Conservation (phyloP, 495 filamentous ascomycete species). For the Massariosphaeria phaeospora region DNA sequence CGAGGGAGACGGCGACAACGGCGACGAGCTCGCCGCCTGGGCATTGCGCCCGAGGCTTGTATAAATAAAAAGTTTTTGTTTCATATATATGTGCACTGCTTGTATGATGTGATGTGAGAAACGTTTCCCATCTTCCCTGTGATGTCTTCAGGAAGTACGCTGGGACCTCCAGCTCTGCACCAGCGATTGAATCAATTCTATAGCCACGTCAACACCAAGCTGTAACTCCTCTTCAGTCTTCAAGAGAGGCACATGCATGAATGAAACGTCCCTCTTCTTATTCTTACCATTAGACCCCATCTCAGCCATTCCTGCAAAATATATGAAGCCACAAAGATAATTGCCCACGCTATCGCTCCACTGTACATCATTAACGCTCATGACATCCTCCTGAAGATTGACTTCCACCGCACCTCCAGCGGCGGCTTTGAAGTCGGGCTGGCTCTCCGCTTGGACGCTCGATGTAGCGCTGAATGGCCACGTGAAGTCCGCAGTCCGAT, state of each 20-base stretch:
- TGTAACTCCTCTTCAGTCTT: slow-evolving; percentile 7
- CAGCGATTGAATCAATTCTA: slow-evolving; percentile 7
- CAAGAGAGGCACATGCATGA: slow-evolving; percentile 23
- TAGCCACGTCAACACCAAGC: slow-evolving; percentile 5
- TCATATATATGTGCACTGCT: too few relatives aligned
- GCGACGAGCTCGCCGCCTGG: too few relatives aligned
- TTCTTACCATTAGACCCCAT: slow-evolving; percentile 15
- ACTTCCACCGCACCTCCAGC: background rate
- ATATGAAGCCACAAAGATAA: slow-evolving; percentile 38
- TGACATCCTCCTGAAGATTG: background rate
- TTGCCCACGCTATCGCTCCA: slow-evolving; percentile 34
- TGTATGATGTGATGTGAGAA: too few relatives aligned
- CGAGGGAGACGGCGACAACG: too few relatives aligned
- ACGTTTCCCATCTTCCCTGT: too few relatives aligned
- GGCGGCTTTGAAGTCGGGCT: background rate
- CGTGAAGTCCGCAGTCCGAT: background rate
- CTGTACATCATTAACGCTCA: slow-evolving; percentile 21
- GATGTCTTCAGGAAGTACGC: too few relatives aligned
- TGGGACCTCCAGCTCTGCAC: slow-evolving; percentile 15
- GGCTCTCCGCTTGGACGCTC: background rate
- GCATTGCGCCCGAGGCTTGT: too few relatives aligned
- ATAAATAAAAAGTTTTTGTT: too few relatives aligned
- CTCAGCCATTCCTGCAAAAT: slow-evolving; percentile 28
- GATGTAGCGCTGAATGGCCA: background rate
- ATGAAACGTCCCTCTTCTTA: slow-evolving; percentile 15